Evolutionary conservation across 2,329 filamentous ascomycete genomes (phyloP).

Genomic region (Penicillium sp.): DNA sequence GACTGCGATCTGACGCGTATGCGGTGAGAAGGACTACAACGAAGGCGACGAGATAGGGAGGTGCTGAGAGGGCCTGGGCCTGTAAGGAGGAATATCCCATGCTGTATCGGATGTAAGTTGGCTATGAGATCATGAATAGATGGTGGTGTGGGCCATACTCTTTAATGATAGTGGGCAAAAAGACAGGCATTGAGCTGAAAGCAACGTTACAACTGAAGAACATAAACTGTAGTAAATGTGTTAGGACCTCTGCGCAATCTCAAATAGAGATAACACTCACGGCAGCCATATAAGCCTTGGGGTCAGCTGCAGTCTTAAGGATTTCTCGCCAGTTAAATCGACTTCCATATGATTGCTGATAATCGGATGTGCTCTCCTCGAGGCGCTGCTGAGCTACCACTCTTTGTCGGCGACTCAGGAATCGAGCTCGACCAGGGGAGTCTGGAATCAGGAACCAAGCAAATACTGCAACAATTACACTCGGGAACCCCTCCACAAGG

Average conservation of each 20-base stretch:
- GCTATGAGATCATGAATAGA: background rate
- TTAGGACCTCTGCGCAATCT: background rate
- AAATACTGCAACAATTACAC: slow-evolving; percentile 69
- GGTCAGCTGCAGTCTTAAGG: slow-evolving; percentile 60
- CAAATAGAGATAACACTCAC: slow-evolving; percentile 33
- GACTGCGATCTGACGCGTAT: slow-evolving; percentile 66
- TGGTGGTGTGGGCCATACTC: slow-evolving; percentile 42
- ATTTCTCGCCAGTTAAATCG: slow-evolving; percentile 59
- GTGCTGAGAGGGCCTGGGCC: slow-evolving; percentile 76
- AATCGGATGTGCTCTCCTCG: slow-evolving; percentile 49
- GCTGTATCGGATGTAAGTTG: slow-evolving; percentile 24
- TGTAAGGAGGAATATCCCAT: slow-evolving; percentile 70
- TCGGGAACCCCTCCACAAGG: slow-evolving; percentile 80
- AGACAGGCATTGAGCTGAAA: slow-evolving; percentile 83
- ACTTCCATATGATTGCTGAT: slow-evolving; percentile 30
- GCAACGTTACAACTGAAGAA: slow-evolving; percentile 87
- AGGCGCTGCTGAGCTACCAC: slow-evolving; percentile 71
- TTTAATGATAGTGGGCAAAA: slow-evolving; percentile 76
- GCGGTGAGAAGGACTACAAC: slow-evolving; percentile 69
- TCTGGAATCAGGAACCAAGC: slow-evolving; percentile 78
- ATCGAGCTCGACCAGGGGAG: slow-evolving; percentile 64
- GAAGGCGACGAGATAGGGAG: slow-evolving; percentile 78
- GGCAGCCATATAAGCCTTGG: slow-evolving; percentile 72
- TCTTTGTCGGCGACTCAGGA: slow-evolving; percentile 63
- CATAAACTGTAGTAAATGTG: slow-evolving; percentile 54